Conservation (phyloP, 1,284 basidiomycete genomes). For the Ustilago shanxiensis region DNA sequence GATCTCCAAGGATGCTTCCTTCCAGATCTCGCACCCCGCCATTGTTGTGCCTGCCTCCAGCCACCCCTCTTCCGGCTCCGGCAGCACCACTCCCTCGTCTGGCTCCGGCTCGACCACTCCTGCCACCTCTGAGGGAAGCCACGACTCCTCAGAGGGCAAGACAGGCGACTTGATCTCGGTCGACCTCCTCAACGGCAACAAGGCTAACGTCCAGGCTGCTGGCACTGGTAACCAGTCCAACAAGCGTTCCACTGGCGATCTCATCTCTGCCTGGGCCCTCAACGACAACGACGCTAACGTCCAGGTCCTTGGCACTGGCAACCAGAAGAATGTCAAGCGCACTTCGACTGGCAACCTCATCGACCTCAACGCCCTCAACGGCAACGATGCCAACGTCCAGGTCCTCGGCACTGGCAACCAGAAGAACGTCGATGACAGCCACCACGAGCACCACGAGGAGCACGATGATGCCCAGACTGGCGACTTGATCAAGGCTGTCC, state of each 20-base stretch:
- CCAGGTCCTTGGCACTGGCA: conserved; percentile 27
- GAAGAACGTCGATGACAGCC: conserved; percentile 16
- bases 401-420: conserved; percentile 32
- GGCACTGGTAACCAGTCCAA: conserved; percentile 30
- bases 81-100: neutral
- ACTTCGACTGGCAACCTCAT: conserved; percentile 22
- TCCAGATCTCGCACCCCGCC: conserved; percentile 22
- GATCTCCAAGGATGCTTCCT: conserved; percentile 18
- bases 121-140: neutral
- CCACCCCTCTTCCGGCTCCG: neutral
- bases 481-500: conserved; percentile 19
- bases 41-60: conserved; percentile 8
- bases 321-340: conserved; percentile 28
- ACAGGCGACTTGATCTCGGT: conserved; percentile 29
- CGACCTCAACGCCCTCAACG: conserved; percentile 20
- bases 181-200: conserved; percentile 29
- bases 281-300: conserved; percentile 30
- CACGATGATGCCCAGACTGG: conserved; percentile 11
- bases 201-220: conserved; percentile 25
- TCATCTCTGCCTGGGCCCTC: too few species aligned
- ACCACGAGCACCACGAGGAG: conserved; percentile 5
- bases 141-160: neutral
- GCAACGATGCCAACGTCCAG: conserved; percentile 25
- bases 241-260: conserved; percentile 18
- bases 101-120: neutral